phyloP scores from a whole-genome alignment of 1,284 basidiomycete genomes.

The Kalmanozyma brasiliensis region DNA sequence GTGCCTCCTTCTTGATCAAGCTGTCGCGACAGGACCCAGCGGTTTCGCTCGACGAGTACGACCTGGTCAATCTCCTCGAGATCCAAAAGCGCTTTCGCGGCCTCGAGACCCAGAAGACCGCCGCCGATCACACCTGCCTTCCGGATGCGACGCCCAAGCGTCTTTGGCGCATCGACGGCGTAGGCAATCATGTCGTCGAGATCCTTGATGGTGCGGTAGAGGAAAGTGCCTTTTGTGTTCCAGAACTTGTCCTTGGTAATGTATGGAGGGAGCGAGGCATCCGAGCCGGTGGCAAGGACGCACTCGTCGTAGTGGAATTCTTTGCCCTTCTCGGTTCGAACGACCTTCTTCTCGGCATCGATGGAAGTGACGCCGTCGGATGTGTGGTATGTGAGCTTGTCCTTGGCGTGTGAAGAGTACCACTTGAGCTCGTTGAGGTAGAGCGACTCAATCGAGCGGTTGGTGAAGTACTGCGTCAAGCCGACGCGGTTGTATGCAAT shows the following conservation, averaged over 20 bases:
- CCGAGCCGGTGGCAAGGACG: conserved; percentile 77
- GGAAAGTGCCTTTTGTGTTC: conserved; percentile 74
- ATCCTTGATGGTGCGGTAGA: conserved; percentile 76
- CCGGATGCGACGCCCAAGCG: conserved; percentile 40
- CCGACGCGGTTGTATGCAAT: conserved; percentile 75
- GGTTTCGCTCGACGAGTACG: conserved; percentile 74
- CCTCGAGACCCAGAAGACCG: conserved; percentile 79
- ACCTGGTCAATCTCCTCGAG: conserved; percentile 71
- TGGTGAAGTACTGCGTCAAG: conserved; percentile 76
- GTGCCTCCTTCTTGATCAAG: conserved; percentile 77
- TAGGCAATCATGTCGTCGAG: conserved; percentile 58
- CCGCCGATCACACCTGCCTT: conserved; percentile 77
- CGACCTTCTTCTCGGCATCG: conserved; percentile 70
- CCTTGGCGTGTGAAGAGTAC: conserved; percentile 71
- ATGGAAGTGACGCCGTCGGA: conserved; percentile 70
- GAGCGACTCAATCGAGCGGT: conserved; percentile 75
- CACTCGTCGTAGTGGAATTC: conserved; percentile 73
- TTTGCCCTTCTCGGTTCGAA: conserved; percentile 72
- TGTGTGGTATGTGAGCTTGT: conserved; percentile 62
- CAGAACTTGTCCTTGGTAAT: conserved; percentile 70
- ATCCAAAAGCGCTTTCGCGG: conserved; percentile 79
- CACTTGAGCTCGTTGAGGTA: conserved; percentile 76
- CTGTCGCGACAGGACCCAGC: conserved; percentile 77
- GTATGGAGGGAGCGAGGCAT: conserved; percentile 77
- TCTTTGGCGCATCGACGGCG: conserved; percentile 41